These are phyloP conservation scores for Taphrina sp. DNA, from an alignment of 1,139 yeast species.

Conservation along the genomic window DNA sequence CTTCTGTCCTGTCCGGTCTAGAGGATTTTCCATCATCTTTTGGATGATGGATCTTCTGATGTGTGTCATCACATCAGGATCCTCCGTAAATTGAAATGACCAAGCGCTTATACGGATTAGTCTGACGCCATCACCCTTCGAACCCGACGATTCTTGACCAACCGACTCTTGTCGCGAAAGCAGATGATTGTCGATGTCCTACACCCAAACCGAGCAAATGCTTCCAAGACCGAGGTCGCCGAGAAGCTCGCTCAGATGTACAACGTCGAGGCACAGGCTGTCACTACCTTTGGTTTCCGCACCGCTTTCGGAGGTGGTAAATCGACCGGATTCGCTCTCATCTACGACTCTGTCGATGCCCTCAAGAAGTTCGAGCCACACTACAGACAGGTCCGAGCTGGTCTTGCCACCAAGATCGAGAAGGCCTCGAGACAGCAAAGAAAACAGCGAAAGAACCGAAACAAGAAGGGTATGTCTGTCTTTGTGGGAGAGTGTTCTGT, in stretches of 20 bases:
- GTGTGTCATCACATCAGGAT: no score
- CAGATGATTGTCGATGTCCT: conserved; percentile 99
- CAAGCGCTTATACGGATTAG: conserved; percentile 25
- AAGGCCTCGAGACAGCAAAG: conserved; percentile 99
- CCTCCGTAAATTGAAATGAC: conserved; percentile 29
- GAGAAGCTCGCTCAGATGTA: conserved; percentile 93
- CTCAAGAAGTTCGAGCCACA: conserved; percentile 99
- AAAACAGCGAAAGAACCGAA: conserved; percentile 99
- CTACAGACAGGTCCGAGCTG: conserved; percentile 99
- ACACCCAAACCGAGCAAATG: conserved; percentile 99
- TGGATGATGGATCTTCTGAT: no score
- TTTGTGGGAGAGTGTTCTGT: no score
- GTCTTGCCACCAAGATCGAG: conserved; percentile 81
- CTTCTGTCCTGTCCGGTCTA: no score
- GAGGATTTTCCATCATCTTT: no score
- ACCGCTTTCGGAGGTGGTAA: conserved; percentile 99
- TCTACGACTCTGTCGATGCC: conserved; percentile 97
- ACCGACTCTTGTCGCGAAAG: conserved; percentile 99
- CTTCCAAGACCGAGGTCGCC: conserved; percentile 98
- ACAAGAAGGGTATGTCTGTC: conserved; percentile 32
- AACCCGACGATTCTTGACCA: conserved; percentile 68
- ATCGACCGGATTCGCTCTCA: conserved; percentile 98
- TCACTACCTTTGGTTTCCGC: conserved; percentile 98
- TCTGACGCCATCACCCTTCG: conserved; percentile 33
- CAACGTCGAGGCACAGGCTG: conserved; percentile 98